phyloP scores from a whole-genome alignment of 257 asterid species.

The Osmanthus fragrans region DNA sequence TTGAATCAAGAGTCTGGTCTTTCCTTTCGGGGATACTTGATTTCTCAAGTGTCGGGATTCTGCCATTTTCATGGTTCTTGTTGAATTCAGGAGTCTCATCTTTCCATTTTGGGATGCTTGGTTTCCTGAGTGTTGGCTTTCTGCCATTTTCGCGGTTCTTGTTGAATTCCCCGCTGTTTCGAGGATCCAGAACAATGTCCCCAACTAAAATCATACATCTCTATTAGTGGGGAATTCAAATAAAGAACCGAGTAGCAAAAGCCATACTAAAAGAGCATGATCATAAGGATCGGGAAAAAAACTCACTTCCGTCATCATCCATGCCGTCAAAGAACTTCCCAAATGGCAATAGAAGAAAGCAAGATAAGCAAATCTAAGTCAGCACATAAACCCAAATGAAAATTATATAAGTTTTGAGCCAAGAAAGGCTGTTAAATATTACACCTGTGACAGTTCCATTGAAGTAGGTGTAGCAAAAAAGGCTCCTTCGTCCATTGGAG shows the following conservation, averaged over 20 bases:
- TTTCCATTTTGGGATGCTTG: conserved; percentile 21
- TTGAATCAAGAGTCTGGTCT: conserved; percentile 27
- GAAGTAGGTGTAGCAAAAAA: conserved; percentile 65
- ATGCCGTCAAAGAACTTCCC: conserved; percentile 88
- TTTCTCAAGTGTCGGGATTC: conserved; percentile 51
- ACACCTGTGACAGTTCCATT: conserved; percentile 80
- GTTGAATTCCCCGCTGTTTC: conserved; percentile 71
- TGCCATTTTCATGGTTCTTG: conserved; percentile 66
- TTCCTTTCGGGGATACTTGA: conserved; percentile 29
- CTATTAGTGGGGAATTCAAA: conserved; percentile 52
- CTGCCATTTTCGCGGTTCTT: conserved; percentile 70
- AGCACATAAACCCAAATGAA: conserved; percentile 18
- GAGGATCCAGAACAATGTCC: conserved; percentile 74
- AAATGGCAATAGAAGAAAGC: conserved; percentile 28
- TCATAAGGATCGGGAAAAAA: conserved; percentile 30
- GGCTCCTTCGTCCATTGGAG: conserved; percentile 91
- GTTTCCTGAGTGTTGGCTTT: conserved; percentile 48
- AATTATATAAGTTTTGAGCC: not conserved
- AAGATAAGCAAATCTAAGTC: conserved; percentile 31
- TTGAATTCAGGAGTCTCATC: conserved; percentile 37
- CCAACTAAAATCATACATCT: conserved; percentile 39
- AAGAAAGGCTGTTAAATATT: not conserved
- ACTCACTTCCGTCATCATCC: conserved; percentile 99
- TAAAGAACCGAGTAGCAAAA: conserved; percentile 53
- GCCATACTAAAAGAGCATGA: conserved; percentile 25